A percentile compares a stretch with the other conserved stretches of the same genome.
These are phyloP conservation scores for Russula sp. DNA, from an alignment of 768 basidiomycete genomes.

Conservation along the genomic window DNA sequence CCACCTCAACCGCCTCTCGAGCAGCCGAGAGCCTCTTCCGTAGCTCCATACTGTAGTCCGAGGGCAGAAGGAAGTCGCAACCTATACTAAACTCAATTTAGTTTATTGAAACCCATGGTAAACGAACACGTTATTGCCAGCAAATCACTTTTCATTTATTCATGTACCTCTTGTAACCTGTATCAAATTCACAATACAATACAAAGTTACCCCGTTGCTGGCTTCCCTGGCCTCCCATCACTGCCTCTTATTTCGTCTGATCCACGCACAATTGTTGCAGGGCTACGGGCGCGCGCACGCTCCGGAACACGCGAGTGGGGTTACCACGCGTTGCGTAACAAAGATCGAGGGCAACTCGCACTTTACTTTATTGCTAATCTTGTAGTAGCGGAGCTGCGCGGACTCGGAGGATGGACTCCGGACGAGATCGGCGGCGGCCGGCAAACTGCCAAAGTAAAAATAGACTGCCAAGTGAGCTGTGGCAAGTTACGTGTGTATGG, in stretches of 20 bases:
- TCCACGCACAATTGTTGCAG: no score
- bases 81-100: not conserved
- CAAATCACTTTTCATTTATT: not conserved
- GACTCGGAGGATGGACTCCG: no score
- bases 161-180: not conserved
- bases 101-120: not conserved
- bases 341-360: no score
- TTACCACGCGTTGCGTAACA: no score
- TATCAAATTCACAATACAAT: not conserved
- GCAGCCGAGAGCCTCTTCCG: conserved; percentile 72
- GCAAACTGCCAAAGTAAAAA: no score
- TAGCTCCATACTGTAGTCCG: conserved; percentile 27
- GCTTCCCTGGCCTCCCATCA: not conserved
- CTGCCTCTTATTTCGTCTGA: not conserved
- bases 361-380: no score
- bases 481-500: no score
- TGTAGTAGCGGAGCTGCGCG: no score
- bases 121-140: not conserved
- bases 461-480: no score
- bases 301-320: no score
- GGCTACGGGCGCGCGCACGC: no score
- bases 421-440: no score
- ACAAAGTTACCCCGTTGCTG: not conserved
- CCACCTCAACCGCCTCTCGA: conserved; percentile 80
- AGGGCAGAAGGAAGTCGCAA: not conserved